A percentile compares a stretch with the other conserved stretches of the same genome.
phyloP scores from a whole-genome alignment of 2,329 filamentous ascomycete species.

The Verticillium zaregamsianum region DNA sequence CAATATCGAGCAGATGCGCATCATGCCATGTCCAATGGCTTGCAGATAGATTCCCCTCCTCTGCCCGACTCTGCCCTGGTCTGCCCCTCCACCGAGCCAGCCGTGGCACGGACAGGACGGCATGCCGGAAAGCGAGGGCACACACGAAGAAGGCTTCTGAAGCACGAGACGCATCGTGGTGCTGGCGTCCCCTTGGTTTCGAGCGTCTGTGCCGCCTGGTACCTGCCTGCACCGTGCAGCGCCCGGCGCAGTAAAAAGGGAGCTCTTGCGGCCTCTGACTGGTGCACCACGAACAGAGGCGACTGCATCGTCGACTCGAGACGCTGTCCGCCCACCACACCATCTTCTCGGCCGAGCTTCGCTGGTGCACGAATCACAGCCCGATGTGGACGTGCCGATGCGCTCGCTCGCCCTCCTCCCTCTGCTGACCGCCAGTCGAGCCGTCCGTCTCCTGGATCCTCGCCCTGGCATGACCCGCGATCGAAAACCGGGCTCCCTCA shows the following conservation, averaged over 20 bases:
- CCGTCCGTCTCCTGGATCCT: neutral
- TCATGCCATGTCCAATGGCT: neutral
- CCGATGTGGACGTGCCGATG: constrained; percentile 1
- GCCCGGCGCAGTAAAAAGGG: neutral
- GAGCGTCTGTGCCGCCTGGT: neutral
- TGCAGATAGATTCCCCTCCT: neutral
- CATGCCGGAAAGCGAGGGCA: constrained; percentile 3
- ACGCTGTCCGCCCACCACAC: constrained; percentile 7
- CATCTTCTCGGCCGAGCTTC: constrained; percentile 9
- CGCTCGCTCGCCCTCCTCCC: constrained; percentile 1
- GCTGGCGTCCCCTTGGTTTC: neutral
- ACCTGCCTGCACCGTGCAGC: constrained; percentile 11
- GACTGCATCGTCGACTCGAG: constrained; percentile 2
- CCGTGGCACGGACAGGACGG: neutral
- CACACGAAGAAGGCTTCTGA: constrained; percentile 2
- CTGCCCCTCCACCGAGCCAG: neutral
- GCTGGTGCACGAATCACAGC: constrained; percentile 12
- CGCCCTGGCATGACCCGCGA: neutral
- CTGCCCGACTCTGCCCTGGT: too few species aligned
- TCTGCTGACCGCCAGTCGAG: constrained; percentile 4
- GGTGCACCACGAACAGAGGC: neutral
- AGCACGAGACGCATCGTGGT: neutral
- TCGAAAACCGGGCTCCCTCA: neutral
- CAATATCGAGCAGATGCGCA: neutral
- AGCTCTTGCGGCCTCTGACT: constrained; percentile 2